Evolutionary conservation across 768 basidiomycete species (phyloP).

Genomic region (Lyophyllum shimeji): DNA sequence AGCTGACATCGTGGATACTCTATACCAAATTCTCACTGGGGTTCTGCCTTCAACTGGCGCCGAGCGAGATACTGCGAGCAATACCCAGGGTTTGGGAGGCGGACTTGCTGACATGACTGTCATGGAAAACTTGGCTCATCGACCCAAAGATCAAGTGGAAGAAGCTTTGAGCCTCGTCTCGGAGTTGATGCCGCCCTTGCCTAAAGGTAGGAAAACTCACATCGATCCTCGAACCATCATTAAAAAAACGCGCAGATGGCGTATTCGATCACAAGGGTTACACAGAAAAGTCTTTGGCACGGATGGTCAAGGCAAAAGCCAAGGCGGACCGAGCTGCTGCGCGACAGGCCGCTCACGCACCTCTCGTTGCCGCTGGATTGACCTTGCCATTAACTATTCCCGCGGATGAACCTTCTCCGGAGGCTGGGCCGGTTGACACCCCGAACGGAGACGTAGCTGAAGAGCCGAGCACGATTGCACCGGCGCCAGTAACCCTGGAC

Average conservation of each 20-base stretch:
- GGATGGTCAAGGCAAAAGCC: conserved; percentile 77
- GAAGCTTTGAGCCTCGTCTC: conserved; percentile 87
- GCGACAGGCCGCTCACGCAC: conserved; percentile 48
- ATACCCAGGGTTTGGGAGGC: conserved; percentile 81
- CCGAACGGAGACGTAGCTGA: conserved; percentile 44
- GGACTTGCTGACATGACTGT: conserved; percentile 96
- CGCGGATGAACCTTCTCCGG: conserved; percentile 27
- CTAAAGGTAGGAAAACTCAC: conserved; percentile 63
- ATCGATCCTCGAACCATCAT: conserved; percentile 4
- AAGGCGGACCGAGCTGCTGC: conserved; percentile 79
- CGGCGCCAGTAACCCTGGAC: conserved; percentile 43
- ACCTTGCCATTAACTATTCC: conserved; percentile 2
- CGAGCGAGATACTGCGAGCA: conserved; percentile 59
- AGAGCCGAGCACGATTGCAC: conserved; percentile 26
- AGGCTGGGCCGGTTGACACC: conserved; percentile 24
- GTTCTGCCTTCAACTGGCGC: conserved; percentile 75
- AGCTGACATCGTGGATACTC: conserved; percentile 87
- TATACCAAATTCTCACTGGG: conserved; percentile 95
- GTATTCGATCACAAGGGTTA: conserved; percentile 92
- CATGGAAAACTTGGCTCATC: conserved; percentile 94
- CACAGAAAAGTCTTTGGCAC: conserved; percentile 79
- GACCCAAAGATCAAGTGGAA: conserved; percentile 96
- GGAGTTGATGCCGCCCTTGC: conserved; percentile 90
- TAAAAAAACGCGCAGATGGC: conserved; percentile 60
- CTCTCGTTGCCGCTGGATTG: conserved; percentile 21